A percentile compares a stretch with the other conserved stretches of the same genome.
Conservation (phyloP, 2,329 filamentous ascomycete species). For the Epichloe hybrida region DNA sequence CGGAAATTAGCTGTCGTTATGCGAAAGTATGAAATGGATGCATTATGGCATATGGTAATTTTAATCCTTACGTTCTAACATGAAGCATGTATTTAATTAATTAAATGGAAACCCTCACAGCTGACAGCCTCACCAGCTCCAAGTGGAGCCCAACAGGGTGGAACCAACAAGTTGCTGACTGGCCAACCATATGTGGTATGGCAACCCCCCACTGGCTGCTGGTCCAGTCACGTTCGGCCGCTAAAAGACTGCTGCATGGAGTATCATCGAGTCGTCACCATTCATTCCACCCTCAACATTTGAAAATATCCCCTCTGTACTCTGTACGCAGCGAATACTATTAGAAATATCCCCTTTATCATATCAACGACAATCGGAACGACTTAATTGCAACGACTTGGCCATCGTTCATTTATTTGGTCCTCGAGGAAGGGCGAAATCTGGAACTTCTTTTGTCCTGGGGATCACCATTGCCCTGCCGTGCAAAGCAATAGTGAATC, state of each 20-base stretch:
- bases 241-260: background rate
- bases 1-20: no score
- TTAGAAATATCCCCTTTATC: no score
- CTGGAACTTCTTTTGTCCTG: background rate
- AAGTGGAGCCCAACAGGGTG: no score
- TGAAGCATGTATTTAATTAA: no score
- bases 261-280: background rate
- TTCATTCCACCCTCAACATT: no score
- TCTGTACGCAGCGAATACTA: background rate
- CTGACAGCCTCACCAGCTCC: no score
- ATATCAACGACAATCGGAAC: background rate
- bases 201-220: background rate
- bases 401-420: background rate
- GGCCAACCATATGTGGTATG: background rate
- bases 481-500: background rate
- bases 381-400: background rate
- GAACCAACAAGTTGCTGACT: background rate
- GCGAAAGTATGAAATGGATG: no score
- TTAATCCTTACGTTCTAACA: no score
- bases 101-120: no score
- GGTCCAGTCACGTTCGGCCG: background rate
- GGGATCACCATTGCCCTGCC: background rate
- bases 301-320: background rate
- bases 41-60: no score
- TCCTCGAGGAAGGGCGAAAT: background rate